These are phyloP conservation scores for Russula vinacea DNA, from an alignment of 768 basidiomycete genomes.

Conservation along the genomic window DNA sequence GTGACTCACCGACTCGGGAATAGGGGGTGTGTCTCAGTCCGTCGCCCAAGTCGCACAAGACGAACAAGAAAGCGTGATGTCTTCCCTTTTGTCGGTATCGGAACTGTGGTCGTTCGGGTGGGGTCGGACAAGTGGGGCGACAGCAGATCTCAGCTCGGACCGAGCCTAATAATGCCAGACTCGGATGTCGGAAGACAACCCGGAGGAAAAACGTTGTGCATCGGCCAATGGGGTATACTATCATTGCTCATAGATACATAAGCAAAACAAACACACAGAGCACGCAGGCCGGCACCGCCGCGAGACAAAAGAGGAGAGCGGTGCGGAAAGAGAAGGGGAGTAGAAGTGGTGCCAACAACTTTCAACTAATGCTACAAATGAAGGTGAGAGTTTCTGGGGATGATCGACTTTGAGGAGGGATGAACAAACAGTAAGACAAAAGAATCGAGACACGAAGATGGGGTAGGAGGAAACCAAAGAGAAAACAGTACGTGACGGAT, in stretches of 20 bases:
- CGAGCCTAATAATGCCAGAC: not conserved
- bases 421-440: conserved; percentile 2
- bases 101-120: not conserved
- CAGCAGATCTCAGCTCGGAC: too few species aligned
- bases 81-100: not conserved
- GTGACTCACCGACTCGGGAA: not conserved
- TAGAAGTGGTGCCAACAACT: conserved; percentile 13
- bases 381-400: conserved; percentile 15
- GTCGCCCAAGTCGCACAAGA: too few species aligned
- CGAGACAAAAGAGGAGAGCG: not conserved
- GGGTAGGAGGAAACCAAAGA: not conserved
- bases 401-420: not conserved
- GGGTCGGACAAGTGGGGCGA: not conserved
- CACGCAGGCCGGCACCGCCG: conserved; percentile 14
- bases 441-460: conserved; percentile 8
- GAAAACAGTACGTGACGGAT: not conserved
- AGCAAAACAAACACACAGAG: conserved; percentile 8
- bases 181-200: too few species aligned
- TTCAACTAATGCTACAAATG: conserved; percentile 29
- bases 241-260: conserved; percentile 14
- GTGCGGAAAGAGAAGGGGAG: not conserved
- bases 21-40: conserved; percentile 11
- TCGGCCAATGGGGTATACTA: conserved; percentile 16
- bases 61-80: not conserved
- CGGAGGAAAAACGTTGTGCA: not conserved